Evolutionary conservation across 2,329 filamentous ascomycete genomes (phyloP).

Genomic region (Aspergillus carbonarius): DNA sequence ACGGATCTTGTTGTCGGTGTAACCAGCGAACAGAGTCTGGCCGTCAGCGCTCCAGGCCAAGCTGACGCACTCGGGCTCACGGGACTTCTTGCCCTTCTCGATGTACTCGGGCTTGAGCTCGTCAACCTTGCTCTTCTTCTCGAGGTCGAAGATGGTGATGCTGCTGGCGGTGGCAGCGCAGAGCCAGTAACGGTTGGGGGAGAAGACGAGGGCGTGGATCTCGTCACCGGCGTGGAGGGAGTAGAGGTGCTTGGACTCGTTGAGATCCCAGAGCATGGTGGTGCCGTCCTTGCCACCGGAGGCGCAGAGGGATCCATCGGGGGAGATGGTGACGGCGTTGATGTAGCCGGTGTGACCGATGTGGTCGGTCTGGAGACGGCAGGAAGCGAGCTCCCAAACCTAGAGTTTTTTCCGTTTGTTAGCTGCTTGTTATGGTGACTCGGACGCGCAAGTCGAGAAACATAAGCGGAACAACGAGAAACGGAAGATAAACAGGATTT

Average conservation of each 20-base stretch:
- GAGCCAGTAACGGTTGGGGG: constrained; percentile 99
- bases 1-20: constrained; percentile 99
- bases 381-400: constrained; percentile 99
- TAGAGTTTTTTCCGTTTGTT: constrained; percentile 46
- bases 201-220: constrained; percentile 99
- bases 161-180: constrained; percentile 95
- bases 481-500: constrained; percentile 10
- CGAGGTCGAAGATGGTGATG: constrained; percentile 99
- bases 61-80: constrained; percentile 96
- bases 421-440: constrained; percentile 20
- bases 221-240: constrained; percentile 98
- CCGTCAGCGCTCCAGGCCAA: constrained; percentile 98
- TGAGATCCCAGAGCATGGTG: constrained; percentile 99
- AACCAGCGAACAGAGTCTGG: constrained; percentile 98
- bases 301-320: constrained; percentile 97
- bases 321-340: constrained; percentile 99
- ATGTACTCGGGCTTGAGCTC: constrained; percentile 99
- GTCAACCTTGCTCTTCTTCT: constrained; percentile 99
- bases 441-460: background rate
- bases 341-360: constrained; percentile 99
- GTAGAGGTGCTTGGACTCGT: constrained; percentile 99
- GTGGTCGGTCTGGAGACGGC: constrained; percentile 99
- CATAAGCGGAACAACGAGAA: constrained; percentile 3
- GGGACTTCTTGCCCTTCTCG: constrained; percentile 96
- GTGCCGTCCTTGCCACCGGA: constrained; percentile 99